phyloP scores from a whole-genome alignment of 305 asterid species.

The Fraxinus greggii region DNA sequence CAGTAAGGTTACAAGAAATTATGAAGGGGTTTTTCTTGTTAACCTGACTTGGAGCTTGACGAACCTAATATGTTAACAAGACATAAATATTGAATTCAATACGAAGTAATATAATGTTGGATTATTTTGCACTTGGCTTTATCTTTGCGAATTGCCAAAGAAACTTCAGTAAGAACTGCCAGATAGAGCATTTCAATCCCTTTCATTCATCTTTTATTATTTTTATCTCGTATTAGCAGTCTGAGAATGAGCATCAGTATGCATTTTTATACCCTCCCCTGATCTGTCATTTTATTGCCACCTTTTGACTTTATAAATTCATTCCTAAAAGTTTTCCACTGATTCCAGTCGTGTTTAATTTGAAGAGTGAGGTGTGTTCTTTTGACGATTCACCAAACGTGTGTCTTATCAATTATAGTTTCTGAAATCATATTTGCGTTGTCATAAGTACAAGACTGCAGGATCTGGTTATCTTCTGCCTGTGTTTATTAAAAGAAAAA shows the following conservation, averaged over 20 bases:
- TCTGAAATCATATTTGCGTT: not conserved
- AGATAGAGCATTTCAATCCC: not conserved
- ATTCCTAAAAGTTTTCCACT: not conserved
- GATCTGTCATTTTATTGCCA: not conserved
- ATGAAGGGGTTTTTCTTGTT: not conserved
- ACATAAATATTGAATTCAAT: not conserved
- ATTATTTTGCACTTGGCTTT: not conserved
- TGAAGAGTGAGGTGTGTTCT: not conserved
- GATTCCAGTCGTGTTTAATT: not conserved
- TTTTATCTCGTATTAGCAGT: not conserved
- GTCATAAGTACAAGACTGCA: not conserved
- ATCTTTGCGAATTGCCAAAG: not conserved
- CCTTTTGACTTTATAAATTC: not conserved
- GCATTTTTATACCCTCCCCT: not conserved
- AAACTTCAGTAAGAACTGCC: not conserved
- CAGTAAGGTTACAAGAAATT: not conserved
- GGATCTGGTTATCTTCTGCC: not conserved
- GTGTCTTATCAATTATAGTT: not conserved
- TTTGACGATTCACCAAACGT: not conserved
- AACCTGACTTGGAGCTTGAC: not conserved
- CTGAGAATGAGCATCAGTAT: not conserved
- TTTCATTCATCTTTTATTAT: not conserved
- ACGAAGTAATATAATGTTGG: not conserved
- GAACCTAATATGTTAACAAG: not conserved
- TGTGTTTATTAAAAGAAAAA: not conserved